Conservation (phyloP, 2,329 filamentous ascomycete species). For the Colletotrichum graminicola region DNA sequence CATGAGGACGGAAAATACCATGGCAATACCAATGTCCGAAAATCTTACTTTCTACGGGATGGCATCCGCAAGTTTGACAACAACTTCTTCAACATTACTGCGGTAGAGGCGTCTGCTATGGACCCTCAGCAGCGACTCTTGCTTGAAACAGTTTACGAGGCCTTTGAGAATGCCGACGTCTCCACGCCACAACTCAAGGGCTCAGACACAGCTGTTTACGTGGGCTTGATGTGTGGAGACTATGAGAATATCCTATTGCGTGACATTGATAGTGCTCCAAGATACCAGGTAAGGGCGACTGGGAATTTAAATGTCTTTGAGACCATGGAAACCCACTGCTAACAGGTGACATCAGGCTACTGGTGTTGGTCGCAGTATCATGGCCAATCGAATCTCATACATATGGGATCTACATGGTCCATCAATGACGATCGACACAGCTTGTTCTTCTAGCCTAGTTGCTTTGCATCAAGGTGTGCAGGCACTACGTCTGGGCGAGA, state of each 20-base stretch:
- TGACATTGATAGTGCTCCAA: constrained; percentile 44
- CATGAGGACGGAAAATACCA: background rate
- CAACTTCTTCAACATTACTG: constrained; percentile 48
- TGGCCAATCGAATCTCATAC: constrained; percentile 56
- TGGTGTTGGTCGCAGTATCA: constrained; percentile 49
- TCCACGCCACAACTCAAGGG: constrained; percentile 1
- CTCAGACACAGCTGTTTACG: constrained; percentile 37
- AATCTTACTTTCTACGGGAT: constrained; percentile 43
- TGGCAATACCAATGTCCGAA: constrained; percentile 44
- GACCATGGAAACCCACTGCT: background rate
- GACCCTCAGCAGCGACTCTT: constrained; percentile 51
- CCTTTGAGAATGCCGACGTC: constrained; percentile 43
- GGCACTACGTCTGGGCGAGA: constrained; percentile 50
- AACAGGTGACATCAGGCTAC: constrained; percentile 45
- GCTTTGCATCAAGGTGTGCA: constrained; percentile 56
- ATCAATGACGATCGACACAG: constrained; percentile 58
- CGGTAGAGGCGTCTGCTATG: constrained; percentile 47
- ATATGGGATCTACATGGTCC: constrained; percentile 55
- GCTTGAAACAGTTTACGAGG: constrained; percentile 53
- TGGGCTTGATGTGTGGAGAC: constrained; percentile 45
- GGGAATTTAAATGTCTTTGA: background rate
- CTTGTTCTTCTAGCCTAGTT: constrained; percentile 58
- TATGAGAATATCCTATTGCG: constrained; percentile 45
- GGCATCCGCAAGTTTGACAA: constrained; percentile 44
- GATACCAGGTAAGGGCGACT: constrained; percentile 31